phyloP scores from a whole-genome alignment of 768 basidiomycete genomes.

The Lactarius sp. region DNA sequence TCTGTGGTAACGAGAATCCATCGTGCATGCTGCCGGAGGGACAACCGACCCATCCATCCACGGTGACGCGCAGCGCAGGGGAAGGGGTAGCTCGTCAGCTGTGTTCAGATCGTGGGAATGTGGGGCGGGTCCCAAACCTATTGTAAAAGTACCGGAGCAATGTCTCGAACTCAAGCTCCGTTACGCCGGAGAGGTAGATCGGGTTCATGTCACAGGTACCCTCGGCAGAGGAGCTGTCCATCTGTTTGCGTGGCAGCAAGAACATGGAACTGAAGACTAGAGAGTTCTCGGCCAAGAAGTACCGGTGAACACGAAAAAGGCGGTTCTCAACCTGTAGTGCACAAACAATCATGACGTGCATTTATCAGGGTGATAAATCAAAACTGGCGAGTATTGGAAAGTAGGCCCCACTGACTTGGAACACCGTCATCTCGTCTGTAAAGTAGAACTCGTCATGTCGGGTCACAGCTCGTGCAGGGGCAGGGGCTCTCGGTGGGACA shows the following conservation, averaged over 20 bases:
- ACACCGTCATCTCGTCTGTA: slow-evolving; percentile 20
- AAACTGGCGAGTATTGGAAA: neutral
- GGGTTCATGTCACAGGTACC: slow-evolving; percentile 16
- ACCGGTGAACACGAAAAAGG: slow-evolving; percentile 21
- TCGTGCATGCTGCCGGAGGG: slow-evolving; percentile 19
- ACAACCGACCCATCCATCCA: too few relatives aligned
- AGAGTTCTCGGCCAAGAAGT: slow-evolving; percentile 22
- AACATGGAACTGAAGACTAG: slow-evolving; percentile 15
- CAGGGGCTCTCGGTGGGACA: neutral
- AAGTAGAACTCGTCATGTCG: slow-evolving; percentile 22
- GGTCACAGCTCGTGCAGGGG: neutral
- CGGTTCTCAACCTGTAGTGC: slow-evolving; percentile 12
- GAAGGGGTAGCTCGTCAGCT: neutral
- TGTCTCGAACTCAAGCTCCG: slow-evolving; percentile 19
- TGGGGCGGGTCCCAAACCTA: too few relatives aligned
- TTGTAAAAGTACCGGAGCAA: slow-evolving; percentile 20
- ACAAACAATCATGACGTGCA: neutral
- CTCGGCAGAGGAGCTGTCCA: neutral
- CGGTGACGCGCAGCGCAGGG: too few relatives aligned
- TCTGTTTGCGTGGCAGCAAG: neutral
- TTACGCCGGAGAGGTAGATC: slow-evolving; percentile 16
- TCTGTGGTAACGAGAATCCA: slow-evolving; percentile 2
- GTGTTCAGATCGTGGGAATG: neutral
- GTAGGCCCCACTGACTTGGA: slow-evolving; percentile 12
- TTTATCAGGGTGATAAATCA: neutral